Base-by-base conservation (phyloP, 371 early-diverging fungal genomes). In the Chytridium lagenaria region DNA sequence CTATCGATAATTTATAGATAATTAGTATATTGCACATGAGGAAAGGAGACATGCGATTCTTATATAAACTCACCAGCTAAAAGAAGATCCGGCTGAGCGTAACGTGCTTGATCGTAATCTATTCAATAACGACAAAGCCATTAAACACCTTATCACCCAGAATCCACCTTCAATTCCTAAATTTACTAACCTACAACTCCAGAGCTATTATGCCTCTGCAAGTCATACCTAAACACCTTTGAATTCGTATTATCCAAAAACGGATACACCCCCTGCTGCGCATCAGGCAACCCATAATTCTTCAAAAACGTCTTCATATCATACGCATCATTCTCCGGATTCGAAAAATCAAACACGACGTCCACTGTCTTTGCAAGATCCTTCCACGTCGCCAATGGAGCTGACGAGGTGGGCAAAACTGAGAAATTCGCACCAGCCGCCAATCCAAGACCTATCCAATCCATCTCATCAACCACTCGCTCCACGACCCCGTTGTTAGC, bases 11-110 rank as follows among this genome's bases (percentile, higher is more conserved):
- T n/a, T n/a, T n/a, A n/a, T n/a, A n/a, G n/a, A n/a, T n/a, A n/a
- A n/a, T n/a, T n/a, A n/a, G n/a, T n/a, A n/a, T n/a, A n/a, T n/a
- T n/a, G n/a, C n/a, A n/a, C n/a, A n/a, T n/a, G n/a, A n/a, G n/a
- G n/a, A 22, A 57, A 22, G 23, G 30, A 57, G 57, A 26, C 7
- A 57, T 22, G 5, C 10, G 7, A 57, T 7, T 10, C 26, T 30
- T 57, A 23, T 7, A 26, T 57, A 30, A 26, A 57, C 57, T 10
- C 7, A 57, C 57, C 63, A 22, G 63, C 63, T 3, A 63, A 31
- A 5, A 3, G 23, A 16, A 63, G 37, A 34, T 63, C 63, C 16
- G 63, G 63, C 63, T 63, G 63, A 31, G 63, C 63, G 34, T 31
- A 63, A 15, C 36, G 37, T 15, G 63, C 19, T 31, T 63, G 33